Evolutionary conservation across 148 eudicot genomes (phyloP), one percentile per base, ranked within the genome.

Genomic region (Fagopyrum esculentum): DNA sequence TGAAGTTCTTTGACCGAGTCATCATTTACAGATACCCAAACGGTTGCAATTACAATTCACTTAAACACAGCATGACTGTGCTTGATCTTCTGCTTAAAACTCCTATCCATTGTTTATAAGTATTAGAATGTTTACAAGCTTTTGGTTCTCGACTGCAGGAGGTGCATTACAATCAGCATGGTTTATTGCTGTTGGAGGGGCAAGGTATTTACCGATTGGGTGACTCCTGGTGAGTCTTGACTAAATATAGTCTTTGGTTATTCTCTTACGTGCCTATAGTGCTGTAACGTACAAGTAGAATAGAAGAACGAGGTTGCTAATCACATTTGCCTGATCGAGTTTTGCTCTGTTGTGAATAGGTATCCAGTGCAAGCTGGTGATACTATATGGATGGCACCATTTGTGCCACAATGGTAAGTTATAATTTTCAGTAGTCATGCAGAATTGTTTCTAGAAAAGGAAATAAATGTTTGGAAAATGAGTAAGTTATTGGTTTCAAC

Each of bases 321-420:
- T 29, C 30, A 6, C 69, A 29, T 11, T 63, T 29, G 69, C 43
- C 40, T 59, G 12, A 9, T 59, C 66, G 19, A 59, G 9, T 59
- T 2, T 59, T 22, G 35, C 40, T 73, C 40, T 77, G 44, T 40
- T 81, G 77, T 74, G 29, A 40, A 80, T 47, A 94, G 98, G 98
- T 92, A 95, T 77, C 99, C 99, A 60, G 87, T 95, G 80, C 90
- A 92, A 87, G 83, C 96, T 43, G 99, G 99, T 44, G 99, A 95
- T 82, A 89, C 90, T 45, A 90, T 95, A 74, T 95, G 97, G 97
- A 95, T 95, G 99, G 97, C 99, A 5, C 99, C 99, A 16, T 95
- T 95, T 88, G 97, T 95, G 78, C 96, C 99, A 52, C 99, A 95
- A 74, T 95, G 99, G 99, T 95, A 77, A 78, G 93, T 43, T 66